Evolutionary conservation across 768 basidiomycete genomes (phyloP), one percentile per base, ranked within the genome.

Genomic region (Mycena polygramma): DNA sequence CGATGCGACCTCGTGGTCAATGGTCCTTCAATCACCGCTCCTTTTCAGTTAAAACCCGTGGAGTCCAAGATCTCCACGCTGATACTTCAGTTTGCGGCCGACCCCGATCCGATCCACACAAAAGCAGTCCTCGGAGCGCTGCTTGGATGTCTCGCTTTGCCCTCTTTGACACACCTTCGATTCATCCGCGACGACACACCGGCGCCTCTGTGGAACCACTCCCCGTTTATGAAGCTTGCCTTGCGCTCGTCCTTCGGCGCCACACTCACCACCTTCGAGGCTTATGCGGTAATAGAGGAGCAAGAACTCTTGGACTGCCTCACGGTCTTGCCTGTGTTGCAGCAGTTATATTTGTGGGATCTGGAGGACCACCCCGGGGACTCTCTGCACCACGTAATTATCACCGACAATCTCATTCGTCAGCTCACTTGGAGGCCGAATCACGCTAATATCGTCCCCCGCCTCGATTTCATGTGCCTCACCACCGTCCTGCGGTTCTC

Each of bases 391-490:
- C 53, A 51, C 15, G 48, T n/a, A 8, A 20, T 66, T 4, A 59
- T 66, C 35, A 66, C 65, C n/a, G 65, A 66, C 30, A 26, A 26
- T 8, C 54, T 65, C 54, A 14, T 65, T 1, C 53, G 20, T 9
- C 46, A n/a, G 17, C 57, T 66, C 10, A 24, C 15, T 7, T 66
- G 35, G 24, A 41, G 11, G 8, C 22, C 43, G 4, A n/a, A 45
- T 15, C 35, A 54, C 3, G 0, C 20, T 9, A 39, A 15, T 19
- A n/a, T 66, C 19, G 37, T 66, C 43, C 65, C 55, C 7, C 45
- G 57, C 57, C 65, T 66, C 48, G 13, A 24, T 24, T 58, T 26
- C 30, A 14, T 66, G 7, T 17, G 14, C 8, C 9, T 59, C 15
- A 41, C 22, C 35, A 46, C 39, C 39, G 7, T 39, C 57, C n/a